Percentiles rank a stretch among this genome's conserved stretches.
phyloP scores from a whole-genome alignment of 2,329 filamentous ascomycete species.

The Atkinsonella hypoxylon region DNA sequence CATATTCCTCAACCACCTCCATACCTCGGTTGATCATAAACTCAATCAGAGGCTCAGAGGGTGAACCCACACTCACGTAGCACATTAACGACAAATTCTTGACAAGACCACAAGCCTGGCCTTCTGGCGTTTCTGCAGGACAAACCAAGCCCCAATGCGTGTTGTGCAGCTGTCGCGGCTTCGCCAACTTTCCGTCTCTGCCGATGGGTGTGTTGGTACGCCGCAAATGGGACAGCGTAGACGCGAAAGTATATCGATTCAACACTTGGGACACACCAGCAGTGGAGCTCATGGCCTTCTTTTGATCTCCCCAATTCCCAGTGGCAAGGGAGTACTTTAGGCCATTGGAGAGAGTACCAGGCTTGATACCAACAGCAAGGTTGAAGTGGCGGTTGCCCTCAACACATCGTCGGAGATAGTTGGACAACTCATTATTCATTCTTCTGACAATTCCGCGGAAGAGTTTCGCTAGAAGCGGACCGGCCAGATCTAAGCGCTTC shows the following conservation, averaged over 20 bases:
- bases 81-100: conserved; percentile 98
- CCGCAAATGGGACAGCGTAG: conserved; percentile 89
- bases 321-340: conserved; percentile 95
- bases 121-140: conserved; percentile 94
- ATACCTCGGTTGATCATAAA: conserved; percentile 95
- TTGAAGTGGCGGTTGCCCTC: conserved; percentile 85
- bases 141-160: conserved; percentile 98
- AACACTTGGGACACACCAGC: conserved; percentile 97
- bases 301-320: conserved; percentile 98
- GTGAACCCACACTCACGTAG: conserved; percentile 90
- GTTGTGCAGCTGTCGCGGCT: conserved; percentile 94
- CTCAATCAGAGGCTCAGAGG: conserved; percentile 78
- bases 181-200: conserved; percentile 94
- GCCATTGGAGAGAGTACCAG: conserved; percentile 81
- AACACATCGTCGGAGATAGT: conserved; percentile 84
- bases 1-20: conserved; percentile 94
- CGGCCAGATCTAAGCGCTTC: conserved; percentile 92
- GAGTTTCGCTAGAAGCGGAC: conserved; percentile 86
- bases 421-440: conserved; percentile 81
- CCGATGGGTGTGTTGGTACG: conserved; percentile 97
- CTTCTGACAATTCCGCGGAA: conserved; percentile 88
- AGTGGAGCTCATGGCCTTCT: conserved; percentile 90
- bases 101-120: conserved; percentile 93
- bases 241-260: conserved; percentile 95
- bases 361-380: conserved; percentile 80